phyloP scores from a whole-genome alignment of 2,329 filamentous ascomycete species.

The Venturia oleaginea region DNA sequence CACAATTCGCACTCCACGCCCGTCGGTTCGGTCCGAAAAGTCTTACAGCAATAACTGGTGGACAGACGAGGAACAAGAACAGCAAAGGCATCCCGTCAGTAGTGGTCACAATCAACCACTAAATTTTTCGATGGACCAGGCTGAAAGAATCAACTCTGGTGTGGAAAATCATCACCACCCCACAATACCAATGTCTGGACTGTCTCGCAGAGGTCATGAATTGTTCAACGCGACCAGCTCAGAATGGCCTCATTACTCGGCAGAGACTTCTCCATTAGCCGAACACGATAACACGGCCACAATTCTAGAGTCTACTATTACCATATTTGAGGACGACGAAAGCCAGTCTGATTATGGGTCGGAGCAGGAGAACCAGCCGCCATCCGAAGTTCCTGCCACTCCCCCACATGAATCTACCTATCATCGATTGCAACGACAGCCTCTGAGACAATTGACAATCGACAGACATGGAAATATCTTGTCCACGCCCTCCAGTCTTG shows the following conservation, averaged over 20 bases:
- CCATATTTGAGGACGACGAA: background rate
- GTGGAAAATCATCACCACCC: background rate
- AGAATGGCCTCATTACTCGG: background rate
- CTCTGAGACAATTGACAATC: background rate
- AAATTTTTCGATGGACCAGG: background rate
- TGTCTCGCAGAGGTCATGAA: background rate
- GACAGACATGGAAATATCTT: background rate
- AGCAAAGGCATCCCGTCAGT: background rate
- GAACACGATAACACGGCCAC: background rate
- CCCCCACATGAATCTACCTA: background rate
- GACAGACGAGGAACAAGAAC: background rate
- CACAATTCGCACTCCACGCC: background rate
- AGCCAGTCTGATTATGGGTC: background rate
- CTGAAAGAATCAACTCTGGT: background rate
- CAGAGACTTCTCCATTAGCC: too few relatives aligned
- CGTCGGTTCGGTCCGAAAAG: background rate
- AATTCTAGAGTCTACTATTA: background rate
- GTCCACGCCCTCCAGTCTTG: background rate
- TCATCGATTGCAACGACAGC: background rate
- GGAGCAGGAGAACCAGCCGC: slow-evolving; percentile 2
- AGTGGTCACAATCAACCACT: too few relatives aligned
- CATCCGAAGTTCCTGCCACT: background rate
- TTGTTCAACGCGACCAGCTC: background rate
- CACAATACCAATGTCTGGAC: background rate
- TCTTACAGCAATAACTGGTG: background rate